These are phyloP conservation scores for Lagenidium sp. DNA, from an alignment of 352 stramenopile species.

Conservation along the genomic window DNA sequence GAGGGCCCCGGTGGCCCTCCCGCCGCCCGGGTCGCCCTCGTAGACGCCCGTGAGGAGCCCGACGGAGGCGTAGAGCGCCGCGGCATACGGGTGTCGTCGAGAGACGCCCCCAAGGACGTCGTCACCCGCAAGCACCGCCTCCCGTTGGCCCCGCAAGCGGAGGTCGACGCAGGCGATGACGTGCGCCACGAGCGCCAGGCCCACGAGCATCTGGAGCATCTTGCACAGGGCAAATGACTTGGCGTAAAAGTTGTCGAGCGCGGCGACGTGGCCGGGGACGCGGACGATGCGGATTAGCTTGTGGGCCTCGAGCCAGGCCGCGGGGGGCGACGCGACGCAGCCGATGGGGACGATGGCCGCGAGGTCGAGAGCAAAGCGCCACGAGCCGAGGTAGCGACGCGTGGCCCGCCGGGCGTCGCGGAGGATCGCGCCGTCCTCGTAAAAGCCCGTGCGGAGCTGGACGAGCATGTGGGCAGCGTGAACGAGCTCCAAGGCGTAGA, in stretches of 20 bases:
- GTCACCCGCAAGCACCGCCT: too few relatives aligned
- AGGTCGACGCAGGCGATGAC: constrained; percentile 38
- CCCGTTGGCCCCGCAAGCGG: too few relatives aligned
- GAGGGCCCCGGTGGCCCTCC: constrained; percentile 26
- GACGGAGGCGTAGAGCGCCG: background rate
- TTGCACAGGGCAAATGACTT: constrained; percentile 44
- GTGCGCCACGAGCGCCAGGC: constrained; percentile 31
- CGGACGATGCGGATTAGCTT: constrained; percentile 42
- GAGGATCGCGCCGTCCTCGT: constrained; percentile 39
- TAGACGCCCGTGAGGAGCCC: constrained; percentile 44
- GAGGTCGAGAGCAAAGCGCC: constrained; percentile 32
- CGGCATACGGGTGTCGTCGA: background rate
- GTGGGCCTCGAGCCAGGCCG: constrained; percentile 34
- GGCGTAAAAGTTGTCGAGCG: constrained; percentile 43
- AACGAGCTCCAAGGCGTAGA: constrained; percentile 30
- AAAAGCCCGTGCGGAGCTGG: constrained; percentile 48
- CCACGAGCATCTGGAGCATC: constrained; percentile 30
- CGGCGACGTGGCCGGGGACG: constrained; percentile 28
- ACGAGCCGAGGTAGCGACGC: constrained; percentile 28
- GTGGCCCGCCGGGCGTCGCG: constrained; percentile 27
- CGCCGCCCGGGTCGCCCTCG: constrained; percentile 31
- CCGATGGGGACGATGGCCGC: constrained; percentile 31
- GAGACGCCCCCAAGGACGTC: too few relatives aligned
- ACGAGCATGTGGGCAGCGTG: constrained; percentile 48
- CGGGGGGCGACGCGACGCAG: constrained; percentile 6